These are phyloP conservation scores for Pinus taeda DNA, from an alignment of 75 land plant species.

Conservation along the genomic window DNA sequence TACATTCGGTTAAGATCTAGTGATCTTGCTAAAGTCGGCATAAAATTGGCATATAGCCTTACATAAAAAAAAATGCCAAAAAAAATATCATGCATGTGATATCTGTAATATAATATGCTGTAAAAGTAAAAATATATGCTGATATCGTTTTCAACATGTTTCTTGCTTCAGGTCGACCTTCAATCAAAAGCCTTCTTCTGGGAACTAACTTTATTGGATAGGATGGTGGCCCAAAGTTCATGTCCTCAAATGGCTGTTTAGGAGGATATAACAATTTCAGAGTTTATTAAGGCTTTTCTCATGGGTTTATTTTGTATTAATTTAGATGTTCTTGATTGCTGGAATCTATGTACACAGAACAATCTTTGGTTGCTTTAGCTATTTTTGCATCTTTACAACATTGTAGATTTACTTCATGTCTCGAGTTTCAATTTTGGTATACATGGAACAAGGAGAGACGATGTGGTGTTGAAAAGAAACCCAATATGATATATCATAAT, in stretches of 20 bases:
- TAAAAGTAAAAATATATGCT: too few relatives aligned
- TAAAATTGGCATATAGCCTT: too few relatives aligned
- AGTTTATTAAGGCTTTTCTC: background rate
- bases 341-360: background rate
- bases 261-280: background rate
- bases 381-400: background rate
- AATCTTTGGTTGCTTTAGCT: background rate
- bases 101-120: too few relatives aligned
- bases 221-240: background rate
- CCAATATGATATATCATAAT: too few relatives aligned
- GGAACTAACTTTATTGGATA: background rate
- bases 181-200: background rate
- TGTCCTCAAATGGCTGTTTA: background rate
- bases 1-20: too few relatives aligned
- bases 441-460: background rate
- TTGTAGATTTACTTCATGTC: background rate
- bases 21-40: too few relatives aligned
- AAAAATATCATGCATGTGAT: too few relatives aligned
- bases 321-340: background rate
- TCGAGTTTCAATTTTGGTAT: background rate
- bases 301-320: background rate
- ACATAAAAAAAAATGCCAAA: too few relatives aligned
- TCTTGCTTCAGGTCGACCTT: slow-evolving; percentile 3
- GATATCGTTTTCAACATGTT: background rate
- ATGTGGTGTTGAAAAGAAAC: too few relatives aligned